phyloP scores from a whole-genome alignment of 2,329 filamentous ascomycete species.

The Graphilbum sp. region DNA sequence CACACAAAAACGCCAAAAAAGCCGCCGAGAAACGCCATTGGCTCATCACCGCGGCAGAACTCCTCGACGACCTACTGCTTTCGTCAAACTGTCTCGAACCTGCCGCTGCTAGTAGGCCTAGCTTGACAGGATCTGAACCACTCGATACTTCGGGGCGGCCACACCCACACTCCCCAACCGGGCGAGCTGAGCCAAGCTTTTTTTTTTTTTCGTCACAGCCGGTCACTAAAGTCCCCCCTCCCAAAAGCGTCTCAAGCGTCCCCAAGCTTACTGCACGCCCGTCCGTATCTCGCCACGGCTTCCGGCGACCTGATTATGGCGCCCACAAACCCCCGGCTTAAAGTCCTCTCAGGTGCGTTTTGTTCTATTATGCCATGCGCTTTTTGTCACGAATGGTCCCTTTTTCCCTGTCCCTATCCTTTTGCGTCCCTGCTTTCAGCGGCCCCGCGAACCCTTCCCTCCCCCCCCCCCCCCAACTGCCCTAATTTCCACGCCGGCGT shows the following conservation, averaged over 20 bases:
- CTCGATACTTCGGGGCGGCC: not conserved
- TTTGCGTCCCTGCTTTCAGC: conserved; percentile 7
- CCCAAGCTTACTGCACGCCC: not conserved
- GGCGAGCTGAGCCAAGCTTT: not conserved
- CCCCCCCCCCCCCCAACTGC: no score
- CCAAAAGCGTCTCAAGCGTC: no score
- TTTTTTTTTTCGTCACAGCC: not conserved
- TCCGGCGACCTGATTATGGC: conserved; percentile 34
- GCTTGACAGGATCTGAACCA: not conserved
- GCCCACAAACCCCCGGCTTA: conserved; percentile 41
- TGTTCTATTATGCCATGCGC: conserved; percentile 2
- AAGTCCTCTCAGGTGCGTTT: conserved; percentile 43
- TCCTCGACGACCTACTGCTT: no score
- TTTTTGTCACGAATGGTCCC: conserved; percentile 8
- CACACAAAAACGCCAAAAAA: no score
- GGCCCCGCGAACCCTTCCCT: not conserved
- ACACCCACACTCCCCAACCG: not conserved
- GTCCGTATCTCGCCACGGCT: not conserved
- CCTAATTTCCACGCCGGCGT: not conserved
- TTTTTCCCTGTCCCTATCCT: conserved; percentile 6
- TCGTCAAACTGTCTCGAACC: no score
- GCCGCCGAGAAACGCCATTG: no score
- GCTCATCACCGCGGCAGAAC: no score
- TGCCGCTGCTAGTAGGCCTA: no score
- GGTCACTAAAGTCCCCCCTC: not conserved